Conservation (phyloP, 2,329 filamentous ascomycete genomes). For the Paecilomyces sp. region DNA sequence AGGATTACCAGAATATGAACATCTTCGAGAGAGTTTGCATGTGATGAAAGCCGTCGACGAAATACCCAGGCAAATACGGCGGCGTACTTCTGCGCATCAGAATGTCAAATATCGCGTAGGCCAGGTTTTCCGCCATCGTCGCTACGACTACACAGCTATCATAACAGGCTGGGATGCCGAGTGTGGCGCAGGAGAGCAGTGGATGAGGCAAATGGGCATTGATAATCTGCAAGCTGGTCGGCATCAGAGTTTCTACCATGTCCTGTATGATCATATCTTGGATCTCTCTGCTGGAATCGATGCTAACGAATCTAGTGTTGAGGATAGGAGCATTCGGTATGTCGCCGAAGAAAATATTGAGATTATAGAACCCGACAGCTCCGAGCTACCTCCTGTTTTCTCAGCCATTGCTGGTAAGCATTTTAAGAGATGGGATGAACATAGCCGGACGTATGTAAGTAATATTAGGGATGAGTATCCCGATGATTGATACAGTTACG, state of each 20-base stretch:
- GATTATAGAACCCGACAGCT: slow-evolving; percentile 47
- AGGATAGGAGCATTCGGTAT: slow-evolving; percentile 63
- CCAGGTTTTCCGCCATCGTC: slow-evolving; percentile 73
- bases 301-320: slow-evolving; percentile 42
- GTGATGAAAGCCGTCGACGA: slow-evolving; percentile 51
- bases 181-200: slow-evolving; percentile 53
- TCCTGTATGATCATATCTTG: slow-evolving; percentile 58
- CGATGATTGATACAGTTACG: slow-evolving; percentile 55
- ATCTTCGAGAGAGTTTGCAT: slow-evolving; percentile 47
- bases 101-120: slow-evolving; percentile 64
- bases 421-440: slow-evolving; percentile 77
- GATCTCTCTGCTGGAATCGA: slow-evolving; percentile 7
- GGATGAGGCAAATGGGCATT: slow-evolving; percentile 58
- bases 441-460: slow-evolving; percentile 65
- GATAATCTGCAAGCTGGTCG: slow-evolving; percentile 53
- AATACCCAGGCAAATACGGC: slow-evolving; percentile 44
- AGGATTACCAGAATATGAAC: slow-evolving; percentile 45
- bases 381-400: slow-evolving; percentile 44
- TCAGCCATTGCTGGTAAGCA: slow-evolving; percentile 70
- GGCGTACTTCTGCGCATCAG: slow-evolving; percentile 25
- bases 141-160: slow-evolving; percentile 72
- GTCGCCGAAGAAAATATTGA: slow-evolving; percentile 77
- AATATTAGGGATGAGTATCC: slow-evolving; percentile 80
- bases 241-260: slow-evolving; percentile 73
- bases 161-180: slow-evolving; percentile 79